phyloP scores from a whole-genome alignment of 2,329 filamentous ascomycete species.

The Lasiodiplodia citricola region DNA sequence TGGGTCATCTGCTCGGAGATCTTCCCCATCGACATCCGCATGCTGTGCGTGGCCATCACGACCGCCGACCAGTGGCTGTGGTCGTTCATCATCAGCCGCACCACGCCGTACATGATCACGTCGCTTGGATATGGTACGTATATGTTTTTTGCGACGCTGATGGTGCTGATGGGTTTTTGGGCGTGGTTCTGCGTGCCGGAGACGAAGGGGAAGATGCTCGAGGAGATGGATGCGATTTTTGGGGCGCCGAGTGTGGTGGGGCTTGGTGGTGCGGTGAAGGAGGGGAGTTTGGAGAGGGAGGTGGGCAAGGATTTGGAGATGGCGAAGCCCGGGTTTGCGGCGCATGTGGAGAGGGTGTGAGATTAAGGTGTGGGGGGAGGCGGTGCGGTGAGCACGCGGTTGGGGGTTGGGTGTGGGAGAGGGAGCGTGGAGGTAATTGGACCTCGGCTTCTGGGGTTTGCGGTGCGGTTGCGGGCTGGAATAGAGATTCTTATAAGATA shows the following conservation, averaged over 20 bases:
- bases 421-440: too few species aligned
- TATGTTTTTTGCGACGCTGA: conserved; percentile 65
- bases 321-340: not conserved
- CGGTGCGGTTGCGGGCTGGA: too few species aligned
- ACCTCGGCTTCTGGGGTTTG: too few species aligned
- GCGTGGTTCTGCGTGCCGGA: conserved; percentile 62
- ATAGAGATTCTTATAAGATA: too few species aligned
- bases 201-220: conserved; percentile 58
- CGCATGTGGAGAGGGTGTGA: conserved; percentile 10
- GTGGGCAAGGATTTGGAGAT: not conserved
- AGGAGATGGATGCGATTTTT: conserved; percentile 70
- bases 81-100: conserved; percentile 57
- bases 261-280: not conserved
- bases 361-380: too few species aligned
- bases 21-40: conserved; percentile 58
- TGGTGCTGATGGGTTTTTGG: conserved; percentile 55
- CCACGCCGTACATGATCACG: conserved; percentile 57
- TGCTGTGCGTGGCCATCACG: conserved; percentile 56
- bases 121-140: conserved; percentile 52
- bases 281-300: not conserved
- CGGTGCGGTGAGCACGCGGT: too few species aligned
- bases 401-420: too few species aligned
- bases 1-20: conserved; percentile 76
- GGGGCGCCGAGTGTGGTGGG: conserved; percentile 42
- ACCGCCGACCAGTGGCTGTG: conserved; percentile 58